Conservation (phyloP, 805 yeast genomes). For the Suhomyces kilbournensis region DNA sequence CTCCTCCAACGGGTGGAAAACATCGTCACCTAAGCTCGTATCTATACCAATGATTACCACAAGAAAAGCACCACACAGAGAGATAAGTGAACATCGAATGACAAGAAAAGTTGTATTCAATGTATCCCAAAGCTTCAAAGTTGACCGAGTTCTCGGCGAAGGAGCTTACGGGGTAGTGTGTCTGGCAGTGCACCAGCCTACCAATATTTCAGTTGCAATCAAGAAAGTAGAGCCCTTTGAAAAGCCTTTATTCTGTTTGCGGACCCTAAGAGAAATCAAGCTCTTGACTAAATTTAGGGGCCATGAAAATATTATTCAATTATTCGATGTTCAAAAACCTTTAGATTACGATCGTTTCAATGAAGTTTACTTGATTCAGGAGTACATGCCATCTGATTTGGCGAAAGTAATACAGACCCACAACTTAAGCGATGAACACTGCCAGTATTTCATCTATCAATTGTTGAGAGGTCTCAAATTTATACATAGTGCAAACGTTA, state of each 20-base stretch:
- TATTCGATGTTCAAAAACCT: slow-evolving; percentile 68
- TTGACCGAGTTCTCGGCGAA: slow-evolving; percentile 64
- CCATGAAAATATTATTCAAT: slow-evolving; percentile 70
- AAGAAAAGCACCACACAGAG: background rate
- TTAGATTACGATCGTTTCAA: slow-evolving; percentile 53
- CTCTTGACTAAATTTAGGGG: slow-evolving; percentile 58
- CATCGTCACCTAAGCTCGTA: background rate
- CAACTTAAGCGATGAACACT: slow-evolving; percentile 60
- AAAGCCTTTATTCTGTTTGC: slow-evolving; percentile 59
- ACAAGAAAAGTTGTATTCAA: slow-evolving; percentile 44
- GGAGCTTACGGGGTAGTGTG: slow-evolving; percentile 84
- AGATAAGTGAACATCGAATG: background rate
- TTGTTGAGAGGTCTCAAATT: slow-evolving; percentile 66
- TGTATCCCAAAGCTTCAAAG: slow-evolving; percentile 59
- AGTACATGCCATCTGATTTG: slow-evolving; percentile 73
- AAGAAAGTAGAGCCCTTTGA: slow-evolving; percentile 74
- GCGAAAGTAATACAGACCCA: slow-evolving; percentile 60
- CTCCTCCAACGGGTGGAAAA: background rate
- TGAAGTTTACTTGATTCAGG: slow-evolving; percentile 75
- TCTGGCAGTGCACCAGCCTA: slow-evolving; percentile 60
- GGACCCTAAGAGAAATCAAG: slow-evolving; percentile 71
- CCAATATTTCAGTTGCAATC: slow-evolving; percentile 66
- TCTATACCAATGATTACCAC: slow-evolving; percentile 1
- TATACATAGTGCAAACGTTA: slow-evolving; percentile 68
- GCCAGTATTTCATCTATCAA: slow-evolving; percentile 69